A percentile compares a stretch with the other conserved stretches of the same genome.
Conservation (phyloP, 352 stramenopile species). For the Phytopythium chamaehyphon region DNA sequence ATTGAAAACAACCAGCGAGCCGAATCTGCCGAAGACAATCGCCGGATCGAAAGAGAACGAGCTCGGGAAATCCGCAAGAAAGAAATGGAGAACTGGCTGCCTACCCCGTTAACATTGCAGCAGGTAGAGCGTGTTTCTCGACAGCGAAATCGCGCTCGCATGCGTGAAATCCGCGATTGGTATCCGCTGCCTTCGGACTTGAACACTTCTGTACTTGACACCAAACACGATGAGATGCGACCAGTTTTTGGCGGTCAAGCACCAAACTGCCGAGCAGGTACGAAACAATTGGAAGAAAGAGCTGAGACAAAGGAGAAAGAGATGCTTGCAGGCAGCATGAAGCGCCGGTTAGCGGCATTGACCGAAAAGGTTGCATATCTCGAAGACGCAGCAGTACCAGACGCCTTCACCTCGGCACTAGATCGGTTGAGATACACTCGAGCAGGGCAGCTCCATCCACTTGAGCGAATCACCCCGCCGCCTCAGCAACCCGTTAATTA, state of each 20-base stretch:
- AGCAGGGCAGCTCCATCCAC: neutral
- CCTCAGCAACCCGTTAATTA: too few relatives aligned
- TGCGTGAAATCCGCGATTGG: constrained; percentile 47
- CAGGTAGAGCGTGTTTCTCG: constrained; percentile 25
- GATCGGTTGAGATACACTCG: constrained; percentile 2
- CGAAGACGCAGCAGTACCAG: constrained; percentile 7
- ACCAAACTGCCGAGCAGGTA: neutral
- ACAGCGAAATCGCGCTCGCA: constrained; percentile 34
- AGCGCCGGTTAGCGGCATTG: constrained; percentile 8
- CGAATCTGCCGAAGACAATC: constrained; percentile 40
- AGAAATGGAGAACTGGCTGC: constrained; percentile 61
- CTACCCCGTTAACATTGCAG: constrained; percentile 24
- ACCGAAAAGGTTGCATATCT: constrained; percentile 31
- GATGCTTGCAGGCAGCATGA: constrained; percentile 7
- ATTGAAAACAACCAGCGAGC: constrained; percentile 33
- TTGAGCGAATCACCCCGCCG: constrained; percentile 1
- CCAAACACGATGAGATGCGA: constrained; percentile 24
- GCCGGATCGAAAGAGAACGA: constrained; percentile 41
- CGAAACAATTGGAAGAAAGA: constrained; percentile 4
- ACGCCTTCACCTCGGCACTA: neutral
- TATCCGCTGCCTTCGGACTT: constrained; percentile 21
- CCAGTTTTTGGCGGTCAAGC: constrained; percentile 28
- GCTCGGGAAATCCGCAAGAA: constrained; percentile 34
- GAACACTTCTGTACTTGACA: neutral
- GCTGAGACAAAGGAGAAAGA: constrained; percentile 18